phyloP scores from a whole-genome alignment of 2,329 filamentous ascomycete species.

The Colletotrichum cuscutae region DNA sequence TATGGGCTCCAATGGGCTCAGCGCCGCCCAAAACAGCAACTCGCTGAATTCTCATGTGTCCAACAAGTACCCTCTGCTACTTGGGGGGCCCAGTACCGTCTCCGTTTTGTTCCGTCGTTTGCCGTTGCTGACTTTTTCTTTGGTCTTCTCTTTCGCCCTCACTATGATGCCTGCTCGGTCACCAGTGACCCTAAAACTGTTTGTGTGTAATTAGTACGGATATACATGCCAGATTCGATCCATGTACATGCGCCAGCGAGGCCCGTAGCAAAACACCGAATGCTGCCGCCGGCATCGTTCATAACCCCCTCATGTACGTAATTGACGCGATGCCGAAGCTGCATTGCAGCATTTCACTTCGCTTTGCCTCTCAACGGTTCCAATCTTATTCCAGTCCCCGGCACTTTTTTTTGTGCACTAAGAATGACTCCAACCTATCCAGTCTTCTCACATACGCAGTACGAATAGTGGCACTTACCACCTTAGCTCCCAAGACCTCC shows the following conservation, averaged over 20 bases:
- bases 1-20: slow-evolving; percentile 21
- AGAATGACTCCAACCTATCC: too few relatives aligned
- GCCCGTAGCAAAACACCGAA: background rate
- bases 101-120: slow-evolving; percentile 29
- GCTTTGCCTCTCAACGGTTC: background rate
- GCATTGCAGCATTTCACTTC: background rate
- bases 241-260: background rate
- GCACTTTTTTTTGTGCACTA: background rate
- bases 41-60: slow-evolving; percentile 17
- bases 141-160: background rate
- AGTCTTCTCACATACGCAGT: too few relatives aligned
- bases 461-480: background rate
- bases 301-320: slow-evolving; percentile 10
- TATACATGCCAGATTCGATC: background rate
- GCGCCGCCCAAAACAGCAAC: slow-evolving; percentile 25
- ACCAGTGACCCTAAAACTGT: background rate
- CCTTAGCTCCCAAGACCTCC: background rate
- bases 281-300: background rate
- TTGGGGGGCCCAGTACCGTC: slow-evolving; percentile 3
- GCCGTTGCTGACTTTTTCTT: background rate
- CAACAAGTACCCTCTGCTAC: slow-evolving; percentile 1
- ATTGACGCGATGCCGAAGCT: background rate
- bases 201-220: background rate
- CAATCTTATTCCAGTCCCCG: slow-evolving; percentile 4
- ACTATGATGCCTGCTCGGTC: background rate